phyloP scores from a whole-genome alignment of 2,329 filamentous ascomycete genomes.

The Karstenula rhodostoma region DNA sequence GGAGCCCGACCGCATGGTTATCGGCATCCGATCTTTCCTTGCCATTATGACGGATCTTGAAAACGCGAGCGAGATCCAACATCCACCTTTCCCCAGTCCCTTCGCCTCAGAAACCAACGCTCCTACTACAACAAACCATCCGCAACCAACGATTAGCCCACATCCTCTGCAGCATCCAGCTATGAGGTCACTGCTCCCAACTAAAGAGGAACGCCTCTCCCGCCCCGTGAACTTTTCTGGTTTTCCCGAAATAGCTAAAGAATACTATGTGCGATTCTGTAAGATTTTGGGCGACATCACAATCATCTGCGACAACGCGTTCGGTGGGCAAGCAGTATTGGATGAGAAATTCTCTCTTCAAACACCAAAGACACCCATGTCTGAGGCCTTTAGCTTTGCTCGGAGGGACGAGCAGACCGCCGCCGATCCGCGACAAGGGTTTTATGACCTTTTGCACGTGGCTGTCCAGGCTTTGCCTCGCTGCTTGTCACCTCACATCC shows the following conservation, averaged over 20 bases:
- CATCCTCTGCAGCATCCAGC: slow-evolving; percentile 41
- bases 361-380: slow-evolving; percentile 91
- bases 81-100: slow-evolving; percentile 83
- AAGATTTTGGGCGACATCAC: slow-evolving; percentile 96
- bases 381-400: slow-evolving; percentile 91
- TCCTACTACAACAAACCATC: slow-evolving; percentile 48
- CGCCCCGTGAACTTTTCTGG: slow-evolving; percentile 66
- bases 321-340: slow-evolving; percentile 91
- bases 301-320: slow-evolving; percentile 94
- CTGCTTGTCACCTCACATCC: slow-evolving; percentile 89
- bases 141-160: slow-evolving; percentile 43
- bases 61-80: slow-evolving; percentile 67
- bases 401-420: slow-evolving; percentile 79
- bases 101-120: slow-evolving; percentile 58
- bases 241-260: slow-evolving; percentile 78
- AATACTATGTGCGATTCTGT: slow-evolving; percentile 90
- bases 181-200: slow-evolving; percentile 46
- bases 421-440: slow-evolving; percentile 87
- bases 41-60: slow-evolving; percentile 94
- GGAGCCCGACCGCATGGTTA: slow-evolving; percentile 96
- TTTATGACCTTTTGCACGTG: slow-evolving; percentile 94
- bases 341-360: slow-evolving; percentile 93
- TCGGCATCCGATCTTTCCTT: slow-evolving; percentile 92
- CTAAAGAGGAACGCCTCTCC: slow-evolving; percentile 72
- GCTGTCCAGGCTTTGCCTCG: slow-evolving; percentile 93